A percentile compares a stretch with the other conserved stretches of the same genome.
Conservation (phyloP, 768 basidiomycete species). For the Boletus sensibilis region DNA sequence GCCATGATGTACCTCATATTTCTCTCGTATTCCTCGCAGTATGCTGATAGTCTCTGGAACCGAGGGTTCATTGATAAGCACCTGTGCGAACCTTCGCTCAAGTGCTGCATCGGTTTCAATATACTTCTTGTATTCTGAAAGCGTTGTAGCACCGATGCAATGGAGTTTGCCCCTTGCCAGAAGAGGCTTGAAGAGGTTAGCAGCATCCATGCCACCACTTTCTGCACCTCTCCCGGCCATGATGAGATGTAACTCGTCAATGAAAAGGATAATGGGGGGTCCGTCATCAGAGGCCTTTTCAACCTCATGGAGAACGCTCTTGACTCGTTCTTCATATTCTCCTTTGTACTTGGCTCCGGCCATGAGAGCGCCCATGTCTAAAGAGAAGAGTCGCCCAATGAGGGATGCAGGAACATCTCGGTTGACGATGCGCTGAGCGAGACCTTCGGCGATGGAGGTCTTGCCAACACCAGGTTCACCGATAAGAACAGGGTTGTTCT, state of each 20-base stretch:
- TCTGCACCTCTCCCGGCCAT: slow-evolving; percentile 85
- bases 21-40: slow-evolving; percentile 89
- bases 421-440: slow-evolving; percentile 93
- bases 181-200: slow-evolving; percentile 88
- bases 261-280: slow-evolving; percentile 84
- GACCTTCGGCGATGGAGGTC: slow-evolving; percentile 91
- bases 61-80: slow-evolving; percentile 86
- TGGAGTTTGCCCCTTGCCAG: slow-evolving; percentile 79
- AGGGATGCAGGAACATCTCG: slow-evolving; percentile 83
- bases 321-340: slow-evolving; percentile 96
- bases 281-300: slow-evolving; percentile 83
- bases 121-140: slow-evolving; percentile 89
- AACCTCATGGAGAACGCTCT: slow-evolving; percentile 87
- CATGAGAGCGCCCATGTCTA: slow-evolving; percentile 96
- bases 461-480: slow-evolving; percentile 96
- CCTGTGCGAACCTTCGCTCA: slow-evolving; percentile 91
- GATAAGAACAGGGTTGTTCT: slow-evolving; percentile 96
- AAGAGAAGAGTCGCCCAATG: slow-evolving; percentile 72
- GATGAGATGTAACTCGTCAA: slow-evolving; percentile 93
- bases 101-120: slow-evolving; percentile 92
- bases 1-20: slow-evolving; percentile 91
- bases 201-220: slow-evolving; percentile 92
- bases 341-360: slow-evolving; percentile 92
- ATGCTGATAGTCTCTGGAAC: slow-evolving; percentile 92
- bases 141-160: slow-evolving; percentile 88